Percentiles rank a stretch among this genome's conserved stretches.
Conservation (phyloP, 2,329 filamentous ascomycete genomes). For the Arthrobotrys musiformis region DNA sequence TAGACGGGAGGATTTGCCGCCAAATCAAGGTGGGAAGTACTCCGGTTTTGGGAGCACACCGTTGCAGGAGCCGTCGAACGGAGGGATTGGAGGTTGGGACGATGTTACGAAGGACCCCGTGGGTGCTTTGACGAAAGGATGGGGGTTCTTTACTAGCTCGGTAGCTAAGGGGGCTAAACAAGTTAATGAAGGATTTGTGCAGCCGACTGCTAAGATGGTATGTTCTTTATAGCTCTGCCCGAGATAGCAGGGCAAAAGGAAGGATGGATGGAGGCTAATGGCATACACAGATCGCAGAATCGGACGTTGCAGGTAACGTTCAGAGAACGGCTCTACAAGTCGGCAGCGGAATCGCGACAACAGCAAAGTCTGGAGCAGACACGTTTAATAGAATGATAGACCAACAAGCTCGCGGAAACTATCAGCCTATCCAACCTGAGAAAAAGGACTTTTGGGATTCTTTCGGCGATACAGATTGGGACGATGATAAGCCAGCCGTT, state of each 20-base stretch:
- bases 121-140: conserved; percentile 86
- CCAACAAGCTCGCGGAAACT: conserved; percentile 69
- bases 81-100: conserved; percentile 69
- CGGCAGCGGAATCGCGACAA: conserved; percentile 36
- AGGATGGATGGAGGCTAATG: conserved; percentile 21
- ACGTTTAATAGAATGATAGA: conserved; percentile 71
- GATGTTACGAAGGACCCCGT: conserved; percentile 93
- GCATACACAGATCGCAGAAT: conserved; percentile 76
- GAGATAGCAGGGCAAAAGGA: background rate
- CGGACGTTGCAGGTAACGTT: conserved; percentile 75
- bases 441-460: conserved; percentile 92
- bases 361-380: conserved; percentile 66
- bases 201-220: conserved; percentile 90
- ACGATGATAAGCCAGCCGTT: conserved; percentile 28
- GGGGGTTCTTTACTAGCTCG: conserved; percentile 90
- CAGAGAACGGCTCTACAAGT: conserved; percentile 64
- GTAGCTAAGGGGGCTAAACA: conserved; percentile 91
- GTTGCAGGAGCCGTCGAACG: conserved; percentile 63
- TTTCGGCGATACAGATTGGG: conserved; percentile 75
- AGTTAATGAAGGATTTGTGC: conserved; percentile 89
- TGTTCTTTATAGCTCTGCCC: conserved; percentile 57
- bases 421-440: conserved; percentile 67
- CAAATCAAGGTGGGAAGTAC: conserved; percentile 92
- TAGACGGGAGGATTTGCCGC: conserved; percentile 78
- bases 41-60: conserved; percentile 84